These are phyloP conservation scores for Colletotrichum tropicale DNA, from an alignment of 2,329 filamentous ascomycete species.

Conservation along the genomic window DNA sequence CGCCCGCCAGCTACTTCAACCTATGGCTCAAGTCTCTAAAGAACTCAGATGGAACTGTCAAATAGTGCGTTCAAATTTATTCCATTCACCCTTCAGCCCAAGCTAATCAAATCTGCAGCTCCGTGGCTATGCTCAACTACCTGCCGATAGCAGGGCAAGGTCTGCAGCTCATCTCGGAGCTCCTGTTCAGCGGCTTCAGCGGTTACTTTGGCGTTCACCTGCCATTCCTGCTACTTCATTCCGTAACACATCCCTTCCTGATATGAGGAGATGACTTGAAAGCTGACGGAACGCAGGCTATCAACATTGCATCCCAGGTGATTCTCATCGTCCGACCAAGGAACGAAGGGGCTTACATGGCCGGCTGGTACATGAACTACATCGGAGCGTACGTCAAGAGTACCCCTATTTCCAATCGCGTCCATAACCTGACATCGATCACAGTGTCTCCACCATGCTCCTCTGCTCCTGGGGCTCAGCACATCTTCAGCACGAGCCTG, in stretches of 20 bases:
- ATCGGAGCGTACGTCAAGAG: neutral
- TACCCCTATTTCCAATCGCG: accelerated
- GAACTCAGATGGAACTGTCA: slow-evolving; percentile 1
- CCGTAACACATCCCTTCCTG: neutral
- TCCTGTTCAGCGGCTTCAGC: slow-evolving; percentile 1
- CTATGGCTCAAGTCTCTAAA: slow-evolving; percentile 3
- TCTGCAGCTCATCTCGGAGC: neutral
- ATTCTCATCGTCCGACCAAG: slow-evolving; percentile 2
- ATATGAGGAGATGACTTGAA: neutral
- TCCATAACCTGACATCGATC: neutral
- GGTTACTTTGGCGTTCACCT: slow-evolving; percentile 7
- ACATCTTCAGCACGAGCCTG: neutral
- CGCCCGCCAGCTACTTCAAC: slow-evolving; percentile 7
- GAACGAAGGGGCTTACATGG: slow-evolving; percentile 6
- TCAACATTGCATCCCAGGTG: slow-evolving; percentile 4
- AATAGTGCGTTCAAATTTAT: neutral
- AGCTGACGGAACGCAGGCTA: neutral
- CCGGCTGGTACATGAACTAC: slow-evolving; percentile 17
- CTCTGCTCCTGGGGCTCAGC: slow-evolving; percentile 6
- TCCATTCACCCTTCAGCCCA: accelerated
- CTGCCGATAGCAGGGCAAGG: slow-evolving; percentile 1
- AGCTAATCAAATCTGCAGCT: neutral
- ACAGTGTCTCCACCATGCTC: slow-evolving; percentile 6
- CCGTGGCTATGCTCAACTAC: slow-evolving; percentile 10
- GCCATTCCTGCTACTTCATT: slow-evolving; percentile 1